phyloP scores from a whole-genome alignment of 2,329 filamentous ascomycete species.

The Pestalotiopsis sp. region DNA sequence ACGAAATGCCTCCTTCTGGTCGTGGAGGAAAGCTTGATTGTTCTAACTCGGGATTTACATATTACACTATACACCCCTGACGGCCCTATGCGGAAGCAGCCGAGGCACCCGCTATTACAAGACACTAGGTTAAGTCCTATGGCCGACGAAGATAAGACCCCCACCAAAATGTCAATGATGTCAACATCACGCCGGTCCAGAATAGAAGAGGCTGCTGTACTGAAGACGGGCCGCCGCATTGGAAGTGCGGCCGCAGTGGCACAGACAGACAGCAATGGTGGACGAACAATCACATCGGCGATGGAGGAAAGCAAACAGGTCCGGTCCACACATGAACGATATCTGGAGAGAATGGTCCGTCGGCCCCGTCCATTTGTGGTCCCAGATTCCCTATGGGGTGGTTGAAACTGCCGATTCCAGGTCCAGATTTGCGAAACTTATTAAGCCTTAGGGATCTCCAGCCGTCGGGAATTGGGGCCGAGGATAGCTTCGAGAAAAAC shows the following conservation, averaged over 20 bases:
- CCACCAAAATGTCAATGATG: not conserved
- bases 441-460: not conserved
- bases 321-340: too few species aligned
- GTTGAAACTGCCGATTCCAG: not conserved
- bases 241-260: not conserved
- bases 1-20: not conserved
- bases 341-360: not conserved
- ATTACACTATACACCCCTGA: not conserved
- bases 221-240: not conserved
- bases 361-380: not conserved
- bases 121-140: too few species aligned
- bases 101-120: not conserved
- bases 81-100: not conserved
- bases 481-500: not conserved
- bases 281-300: not conserved
- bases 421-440: not conserved
- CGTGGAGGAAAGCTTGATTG: not conserved
- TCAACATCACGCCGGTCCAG: not conserved
- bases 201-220: not conserved
- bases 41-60: not conserved
- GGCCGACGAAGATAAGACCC: not conserved
- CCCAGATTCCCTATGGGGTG: not conserved
- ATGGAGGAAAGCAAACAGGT: not conserved
- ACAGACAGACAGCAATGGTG: not conserved
- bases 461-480: not conserved